A percentile compares a stretch with the other conserved stretches of the same genome.
These are phyloP conservation scores for Fusarium hainanense DNA, from an alignment of 2,329 filamentous ascomycete genomes.

Conservation along the genomic window DNA sequence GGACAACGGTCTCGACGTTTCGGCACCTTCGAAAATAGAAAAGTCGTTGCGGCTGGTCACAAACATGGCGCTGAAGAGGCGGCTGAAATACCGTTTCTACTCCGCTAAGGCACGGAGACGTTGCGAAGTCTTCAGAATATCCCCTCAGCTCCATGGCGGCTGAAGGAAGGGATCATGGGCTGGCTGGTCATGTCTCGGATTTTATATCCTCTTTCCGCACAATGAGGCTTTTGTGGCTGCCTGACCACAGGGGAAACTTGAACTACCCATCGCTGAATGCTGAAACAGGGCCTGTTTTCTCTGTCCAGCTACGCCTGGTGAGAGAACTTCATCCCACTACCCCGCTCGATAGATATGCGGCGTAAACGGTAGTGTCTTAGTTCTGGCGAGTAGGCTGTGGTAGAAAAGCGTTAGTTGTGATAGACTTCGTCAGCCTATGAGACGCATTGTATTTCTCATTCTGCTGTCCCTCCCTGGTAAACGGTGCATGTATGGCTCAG, in stretches of 20 bases:
- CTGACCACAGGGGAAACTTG: neutral
- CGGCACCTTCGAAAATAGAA: neutral
- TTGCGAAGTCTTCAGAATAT: too few relatives aligned
- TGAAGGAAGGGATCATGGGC: neutral
- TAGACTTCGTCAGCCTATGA: neutral
- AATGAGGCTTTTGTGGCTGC: neutral
- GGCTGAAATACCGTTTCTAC: neutral
- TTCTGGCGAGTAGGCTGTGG: neutral
- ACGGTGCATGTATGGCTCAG: too few relatives aligned
- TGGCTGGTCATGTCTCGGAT: neutral
- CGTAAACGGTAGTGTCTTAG: neutral
- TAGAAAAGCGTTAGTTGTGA: neutral
- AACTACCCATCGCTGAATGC: neutral
- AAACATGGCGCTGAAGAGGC: neutral
- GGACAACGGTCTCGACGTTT: neutral
- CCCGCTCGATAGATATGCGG: neutral
- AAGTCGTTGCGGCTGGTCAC: neutral
- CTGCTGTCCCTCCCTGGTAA: too few relatives aligned
- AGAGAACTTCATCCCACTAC: neutral
- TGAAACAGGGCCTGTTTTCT: neutral
- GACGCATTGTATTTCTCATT: neutral
- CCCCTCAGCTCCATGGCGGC: neutral
- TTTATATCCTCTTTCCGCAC: neutral
- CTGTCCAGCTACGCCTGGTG: fast-evolving
- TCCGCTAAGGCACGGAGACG: too few relatives aligned